These are phyloP conservation scores for Guillardia theta DNA, from an alignment of 78 protist species.

Conservation along the genomic window DNA sequence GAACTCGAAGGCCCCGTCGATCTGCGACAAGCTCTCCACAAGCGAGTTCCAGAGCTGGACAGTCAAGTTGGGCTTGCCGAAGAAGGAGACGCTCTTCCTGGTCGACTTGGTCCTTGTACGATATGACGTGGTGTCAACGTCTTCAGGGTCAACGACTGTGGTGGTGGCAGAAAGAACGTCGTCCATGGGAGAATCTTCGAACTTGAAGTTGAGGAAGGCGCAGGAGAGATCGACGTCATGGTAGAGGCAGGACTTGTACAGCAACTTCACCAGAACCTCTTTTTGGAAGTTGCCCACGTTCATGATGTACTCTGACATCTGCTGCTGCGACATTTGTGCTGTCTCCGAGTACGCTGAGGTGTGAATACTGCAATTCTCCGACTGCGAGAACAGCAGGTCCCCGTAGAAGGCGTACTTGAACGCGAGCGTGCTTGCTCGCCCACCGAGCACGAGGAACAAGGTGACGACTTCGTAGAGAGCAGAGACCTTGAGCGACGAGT, in stretches of 20 bases:
- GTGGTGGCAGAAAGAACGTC: neutral
- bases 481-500: too few relatives aligned
- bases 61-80: too few relatives aligned
- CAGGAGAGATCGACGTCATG: neutral
- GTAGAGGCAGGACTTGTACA: neutral
- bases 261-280: neutral
- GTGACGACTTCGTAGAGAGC: too few relatives aligned
- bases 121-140: neutral
- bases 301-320: neutral
- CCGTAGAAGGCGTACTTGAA: neutral
- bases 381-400: neutral
- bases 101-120: neutral
- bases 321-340: neutral
- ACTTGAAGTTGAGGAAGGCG: neutral
- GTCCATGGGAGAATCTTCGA: too few relatives aligned
- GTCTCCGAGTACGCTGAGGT: neutral
- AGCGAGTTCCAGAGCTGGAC: neutral
- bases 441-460: neutral
- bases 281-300: neutral
- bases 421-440: neutral
- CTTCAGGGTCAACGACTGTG: neutral
- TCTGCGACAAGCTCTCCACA: neutral
- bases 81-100: too few relatives aligned
- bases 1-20: neutral
- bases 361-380: neutral